These are phyloP conservation scores for Cymodocea nodosa DNA, from an alignment of 116 monocot genomes.

Conservation along the genomic window DNA sequence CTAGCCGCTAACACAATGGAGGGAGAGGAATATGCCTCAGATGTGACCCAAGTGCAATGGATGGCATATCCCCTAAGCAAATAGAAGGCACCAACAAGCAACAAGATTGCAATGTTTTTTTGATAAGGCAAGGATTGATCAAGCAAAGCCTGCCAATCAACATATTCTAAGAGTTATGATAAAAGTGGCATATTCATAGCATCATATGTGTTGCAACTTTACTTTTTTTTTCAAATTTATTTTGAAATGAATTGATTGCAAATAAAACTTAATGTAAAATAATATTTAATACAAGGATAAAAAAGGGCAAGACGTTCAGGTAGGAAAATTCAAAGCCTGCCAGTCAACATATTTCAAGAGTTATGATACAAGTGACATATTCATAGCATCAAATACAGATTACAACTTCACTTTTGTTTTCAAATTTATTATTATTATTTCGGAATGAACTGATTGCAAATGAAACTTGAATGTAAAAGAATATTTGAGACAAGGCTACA, in stretches of 20 bases:
- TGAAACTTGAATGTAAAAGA: background rate
- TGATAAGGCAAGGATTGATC: conserved; percentile 89
- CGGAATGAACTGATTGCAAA: background rate
- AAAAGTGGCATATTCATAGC: background rate
- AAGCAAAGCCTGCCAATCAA: conserved; percentile 37
- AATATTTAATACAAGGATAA: background rate
- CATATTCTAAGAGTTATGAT: conserved; percentile 2
- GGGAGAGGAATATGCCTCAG: conserved; percentile 97
- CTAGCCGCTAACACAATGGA: conserved; percentile 91
- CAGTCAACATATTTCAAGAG: conserved; percentile 1
- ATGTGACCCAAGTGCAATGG: conserved; percentile 99
- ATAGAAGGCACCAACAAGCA: conserved; percentile 76
- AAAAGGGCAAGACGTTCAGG: background rate
- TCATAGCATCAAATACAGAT: background rate
- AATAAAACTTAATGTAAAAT: background rate
- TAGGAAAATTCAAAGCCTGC: conserved; percentile 29
- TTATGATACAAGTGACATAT: background rate
- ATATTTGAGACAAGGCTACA: background rate
- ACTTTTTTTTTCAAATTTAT: background rate
- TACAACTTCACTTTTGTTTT: background rate
- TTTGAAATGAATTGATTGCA: background rate
- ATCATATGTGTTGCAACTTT: background rate
- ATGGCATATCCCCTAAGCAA: conserved; percentile 79
- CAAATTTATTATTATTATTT: background rate
- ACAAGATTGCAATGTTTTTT: conserved; percentile 52